Base-by-base conservation (phyloP, 2,329 filamentous ascomycete genomes). In the Fonsecaea multimorphosa region DNA sequence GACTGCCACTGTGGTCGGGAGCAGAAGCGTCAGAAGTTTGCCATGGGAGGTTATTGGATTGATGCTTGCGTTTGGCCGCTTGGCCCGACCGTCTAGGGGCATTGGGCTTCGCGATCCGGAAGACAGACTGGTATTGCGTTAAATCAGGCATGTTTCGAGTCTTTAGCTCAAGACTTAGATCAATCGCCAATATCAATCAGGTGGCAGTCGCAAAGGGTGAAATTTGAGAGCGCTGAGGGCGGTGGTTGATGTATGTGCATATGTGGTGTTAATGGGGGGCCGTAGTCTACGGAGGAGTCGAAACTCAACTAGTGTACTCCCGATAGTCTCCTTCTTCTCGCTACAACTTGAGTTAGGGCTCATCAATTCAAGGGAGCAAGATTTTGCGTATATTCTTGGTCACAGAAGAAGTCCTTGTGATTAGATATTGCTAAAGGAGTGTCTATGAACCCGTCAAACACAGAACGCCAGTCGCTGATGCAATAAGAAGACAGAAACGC, bases 101-200 rank as follows among this genome's bases (percentile, higher is more conserved):
- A n/a, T 34, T 59, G 8, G 36, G 24, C 34, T 64, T 64, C 8
- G 44, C 56, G 16, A 64, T 44, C 16, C 62, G 55, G 34, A 64
- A 64, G 3, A 64, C 54, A 29, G 24, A 51, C 29, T 64, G 62
- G 24, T 64, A 64, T 31, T 60, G 55, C 6, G 62, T 54, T 9
- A 59, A 34, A 8, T 64, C 51, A 22, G 62, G 56, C 59, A 62
- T 62, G 16, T 9, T 46, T 36, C 22, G 22, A 2, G 11, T 8
- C 27, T 22, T 12, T 46, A 7, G 14, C n/a, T 11, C 16, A 4
- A 24, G 22, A 5, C 44, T 24, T 2, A 24, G 12, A 49, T 12
- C 19, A 12, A 49, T 24, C 8, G 9, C 3, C 44, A 12, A 4
- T 22, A 8, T 4, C 3, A 49, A 49, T 11, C 44, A 49, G 24